Base-by-base conservation (phyloP, 2,329 filamentous ascomycete genomes). In the Aspergillus floridensis region DNA sequence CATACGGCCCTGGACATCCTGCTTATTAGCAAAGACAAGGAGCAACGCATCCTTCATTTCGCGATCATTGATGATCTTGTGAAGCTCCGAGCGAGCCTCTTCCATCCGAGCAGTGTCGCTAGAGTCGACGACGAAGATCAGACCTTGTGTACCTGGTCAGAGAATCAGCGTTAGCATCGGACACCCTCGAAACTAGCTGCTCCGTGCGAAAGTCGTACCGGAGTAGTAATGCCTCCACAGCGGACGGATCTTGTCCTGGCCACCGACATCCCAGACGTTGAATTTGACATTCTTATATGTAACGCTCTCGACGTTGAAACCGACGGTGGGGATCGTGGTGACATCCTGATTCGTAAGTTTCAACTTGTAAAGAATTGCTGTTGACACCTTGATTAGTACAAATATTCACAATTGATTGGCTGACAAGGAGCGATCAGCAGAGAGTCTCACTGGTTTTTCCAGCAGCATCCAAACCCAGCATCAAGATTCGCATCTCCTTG, bases 281-380 rank as follows among this genome's bases (percentile, higher is more conserved):
- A 98, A 98, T 80, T 97, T 96, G 80, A 97, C 93, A 78, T 98
- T 98, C 86, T 97, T 97, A 84, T 96, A 97, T 68, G 93, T 96
- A 72, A 98, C 93, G 4, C 92, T 96, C 84, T 98, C 93, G 78
- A 98, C 95, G 85, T 98, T 98, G 86, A 98, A 98, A 69, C 93
- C 95, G 70, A 99, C 95, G 35, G 95, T 99, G 50, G 95, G 95
- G 74, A 98, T 98, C 55, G 95, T 98, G 63, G 95, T 98, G 72
- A 98, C 93, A 75, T 96, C 93, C 83, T 98, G 92, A 79, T 93
- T 93, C 61, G 71, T 74, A 62, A 98, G 88, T 86, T 98, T 98
- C 74, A 99, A 86, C 84, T 97, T 98, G 86, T 98, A 99, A 63
- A 99, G 88, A 73, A 98, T 98, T 58, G 95, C 80, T 82, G 52